phyloP scores from a whole-genome alignment of 1,284 basidiomycete species.

The Trametes hirsuta region DNA sequence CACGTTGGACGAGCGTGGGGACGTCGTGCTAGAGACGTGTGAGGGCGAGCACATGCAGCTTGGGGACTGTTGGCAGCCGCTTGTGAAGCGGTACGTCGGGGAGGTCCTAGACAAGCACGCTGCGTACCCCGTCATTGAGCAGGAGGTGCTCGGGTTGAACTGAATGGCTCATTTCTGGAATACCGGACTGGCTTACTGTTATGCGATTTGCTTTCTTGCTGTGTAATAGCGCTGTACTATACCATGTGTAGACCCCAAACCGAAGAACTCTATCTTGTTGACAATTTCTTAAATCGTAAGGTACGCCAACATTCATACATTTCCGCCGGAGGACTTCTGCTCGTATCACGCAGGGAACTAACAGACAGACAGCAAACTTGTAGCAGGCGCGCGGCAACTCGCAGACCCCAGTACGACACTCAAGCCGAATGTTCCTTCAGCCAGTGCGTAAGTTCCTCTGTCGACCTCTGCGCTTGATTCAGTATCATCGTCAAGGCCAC shows the following conservation, averaged over 20 bases:
- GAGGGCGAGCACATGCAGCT: conserved; percentile 88
- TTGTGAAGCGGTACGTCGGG: conserved; percentile 50
- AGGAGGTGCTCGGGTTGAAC: conserved; percentile 5
- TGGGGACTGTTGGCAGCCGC: conserved; percentile 57
- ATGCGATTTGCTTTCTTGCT: not conserved
- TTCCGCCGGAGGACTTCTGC: too few species aligned
- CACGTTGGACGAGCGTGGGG: conserved; percentile 71
- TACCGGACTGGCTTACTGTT: not conserved
- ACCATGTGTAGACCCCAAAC: not conserved
- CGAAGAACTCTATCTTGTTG: too few species aligned
- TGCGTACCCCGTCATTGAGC: not conserved
- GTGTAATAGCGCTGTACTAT: conserved; percentile 2
- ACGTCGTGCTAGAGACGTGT: conserved; percentile 70
- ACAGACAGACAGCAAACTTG: too few species aligned
- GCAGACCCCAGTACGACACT: not conserved
- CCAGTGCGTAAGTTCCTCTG: not conserved
- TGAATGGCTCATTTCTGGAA: not conserved
- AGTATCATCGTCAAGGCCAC: not conserved
- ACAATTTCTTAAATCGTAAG: too few species aligned
- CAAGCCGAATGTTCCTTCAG: not conserved
- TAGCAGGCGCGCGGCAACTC: not conserved
- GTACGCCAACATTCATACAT: too few species aligned
- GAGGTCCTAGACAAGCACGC: conserved; percentile 4
- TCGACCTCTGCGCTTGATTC: not conserved
- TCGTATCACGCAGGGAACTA: too few species aligned